phyloP scores from a whole-genome alignment of 768 basidiomycete species.

The Suillus plorans region DNA sequence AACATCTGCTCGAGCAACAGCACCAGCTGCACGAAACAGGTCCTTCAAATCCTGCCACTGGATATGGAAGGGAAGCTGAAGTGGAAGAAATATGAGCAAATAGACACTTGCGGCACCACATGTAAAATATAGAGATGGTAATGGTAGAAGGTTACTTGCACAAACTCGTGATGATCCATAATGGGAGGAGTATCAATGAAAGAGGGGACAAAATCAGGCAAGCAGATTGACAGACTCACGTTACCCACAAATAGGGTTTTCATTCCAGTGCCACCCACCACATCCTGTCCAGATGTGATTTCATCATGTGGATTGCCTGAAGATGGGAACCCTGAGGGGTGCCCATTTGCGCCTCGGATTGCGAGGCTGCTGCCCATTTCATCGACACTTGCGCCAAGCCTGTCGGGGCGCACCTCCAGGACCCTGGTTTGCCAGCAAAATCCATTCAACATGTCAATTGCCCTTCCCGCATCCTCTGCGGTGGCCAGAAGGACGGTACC shows the following conservation, averaged over 20 bases:
- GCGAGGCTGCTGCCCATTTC: conserved; percentile 1
- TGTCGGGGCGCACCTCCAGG: conserved; percentile 89
- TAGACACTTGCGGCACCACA: not conserved
- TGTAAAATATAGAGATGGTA: not conserved
- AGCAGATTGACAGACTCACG: conserved; percentile 45
- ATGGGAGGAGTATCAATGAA: conserved; percentile 3
- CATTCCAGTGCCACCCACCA: conserved; percentile 31
- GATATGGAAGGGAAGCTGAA: conserved; percentile 84
- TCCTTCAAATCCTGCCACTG: conserved; percentile 99
- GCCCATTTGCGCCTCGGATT: not conserved
- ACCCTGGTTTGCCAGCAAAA: conserved; percentile 95
- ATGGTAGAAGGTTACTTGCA: not conserved
- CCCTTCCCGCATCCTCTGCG: conserved; percentile 92
- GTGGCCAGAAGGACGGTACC: conserved; percentile 94
- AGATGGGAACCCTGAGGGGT: not conserved
- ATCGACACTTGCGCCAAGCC: conserved; percentile 44
- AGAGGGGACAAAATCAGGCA: not conserved
- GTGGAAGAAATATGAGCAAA: not conserved
- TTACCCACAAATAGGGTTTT: conserved; percentile 87
- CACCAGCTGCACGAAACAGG: conserved; percentile 87
- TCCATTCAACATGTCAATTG: conserved; percentile 95
- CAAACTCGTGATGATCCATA: not conserved
- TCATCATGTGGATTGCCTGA: not conserved
- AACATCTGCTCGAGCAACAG: conserved; percentile 88
- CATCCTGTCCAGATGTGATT: conserved; percentile 15